Percentiles rank a stretch among this genome's conserved stretches.
Conservation (phyloP, 2,329 filamentous ascomycete species). For the Hyphodiscus sp. region DNA sequence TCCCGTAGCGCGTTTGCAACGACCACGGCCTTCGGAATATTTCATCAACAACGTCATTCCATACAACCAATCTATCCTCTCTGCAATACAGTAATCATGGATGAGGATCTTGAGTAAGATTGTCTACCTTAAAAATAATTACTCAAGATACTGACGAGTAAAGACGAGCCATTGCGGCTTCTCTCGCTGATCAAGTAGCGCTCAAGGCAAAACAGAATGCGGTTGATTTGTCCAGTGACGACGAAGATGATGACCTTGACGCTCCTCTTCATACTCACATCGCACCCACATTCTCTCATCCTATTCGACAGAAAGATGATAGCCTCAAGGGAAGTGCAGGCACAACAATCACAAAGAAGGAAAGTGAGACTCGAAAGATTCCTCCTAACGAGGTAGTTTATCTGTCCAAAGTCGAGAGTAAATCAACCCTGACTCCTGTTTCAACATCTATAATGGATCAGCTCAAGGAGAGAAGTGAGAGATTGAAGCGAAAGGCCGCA, state of each 20-base stretch:
- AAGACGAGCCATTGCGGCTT: conserved; percentile 1
- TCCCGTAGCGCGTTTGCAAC: no score
- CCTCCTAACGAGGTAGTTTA: no score
- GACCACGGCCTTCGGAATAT: no score
- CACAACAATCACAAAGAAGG: no score
- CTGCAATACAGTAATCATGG: background rate
- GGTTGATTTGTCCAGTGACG: background rate
- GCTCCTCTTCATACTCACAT: background rate
- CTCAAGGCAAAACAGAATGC: background rate
- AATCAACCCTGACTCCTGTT: no score
- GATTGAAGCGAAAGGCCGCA: conserved; percentile 8
- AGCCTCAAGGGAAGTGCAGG: no score
- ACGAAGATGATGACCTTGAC: background rate
- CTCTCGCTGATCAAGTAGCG: background rate
- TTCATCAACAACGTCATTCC: no score
- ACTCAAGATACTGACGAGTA: background rate
- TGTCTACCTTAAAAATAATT: background rate
- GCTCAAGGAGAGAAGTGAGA: conserved; percentile 1
- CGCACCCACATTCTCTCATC: no score
- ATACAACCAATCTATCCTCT: no score
- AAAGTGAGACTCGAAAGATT: no score
- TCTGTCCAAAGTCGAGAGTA: no score
- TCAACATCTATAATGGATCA: conserved; percentile 1
- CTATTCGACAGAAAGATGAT: no score
- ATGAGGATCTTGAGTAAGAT: conserved; percentile 1